phyloP scores from a whole-genome alignment of 2,329 filamentous ascomycete genomes.

The Pestalotiopsis sp. region DNA sequence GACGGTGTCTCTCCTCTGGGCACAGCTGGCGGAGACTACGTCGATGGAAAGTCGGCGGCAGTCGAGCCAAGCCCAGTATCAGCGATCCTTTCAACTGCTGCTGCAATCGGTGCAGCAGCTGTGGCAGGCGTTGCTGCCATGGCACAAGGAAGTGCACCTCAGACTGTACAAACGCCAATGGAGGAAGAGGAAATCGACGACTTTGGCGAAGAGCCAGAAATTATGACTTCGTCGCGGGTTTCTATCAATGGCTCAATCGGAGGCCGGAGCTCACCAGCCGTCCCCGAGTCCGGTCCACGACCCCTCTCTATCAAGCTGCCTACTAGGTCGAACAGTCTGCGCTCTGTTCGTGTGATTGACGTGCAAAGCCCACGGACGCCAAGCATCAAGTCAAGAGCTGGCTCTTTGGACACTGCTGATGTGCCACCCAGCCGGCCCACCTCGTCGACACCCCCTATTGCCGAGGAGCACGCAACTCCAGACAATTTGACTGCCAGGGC shows the following conservation, averaged over 20 bases:
- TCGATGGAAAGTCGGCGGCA: constrained; percentile 8
- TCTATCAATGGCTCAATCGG: constrained; percentile 54
- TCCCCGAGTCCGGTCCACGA: constrained; percentile 46
- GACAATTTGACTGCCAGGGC: constrained; percentile 12
- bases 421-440: constrained; percentile 29
- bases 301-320: constrained; percentile 40
- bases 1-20: constrained; percentile 12
- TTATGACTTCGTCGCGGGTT: constrained; percentile 58
- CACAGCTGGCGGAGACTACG: constrained; percentile 14
- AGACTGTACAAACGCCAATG: constrained; percentile 13
- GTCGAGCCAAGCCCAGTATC: constrained; percentile 15
- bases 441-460: constrained; percentile 41
- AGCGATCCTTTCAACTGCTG: constrained; percentile 16
- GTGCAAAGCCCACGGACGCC: constrained; percentile 56
- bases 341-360: constrained; percentile 61
- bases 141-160: constrained; percentile 14
- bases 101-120: constrained; percentile 18
- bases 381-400: constrained; percentile 46
- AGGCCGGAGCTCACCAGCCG: constrained; percentile 51
- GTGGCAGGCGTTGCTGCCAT: constrained; percentile 15
- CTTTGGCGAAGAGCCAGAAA: constrained; percentile 61
- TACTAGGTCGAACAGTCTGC: constrained; percentile 50
- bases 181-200: constrained; percentile 50
- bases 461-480: constrained; percentile 39
- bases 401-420: constrained; percentile 51